A percentile compares a stretch with the other conserved stretches of the same genome.
Evolutionary conservation across 345 rosid genomes (phyloP).

Genomic region (Schrenkiella parvula): DNA sequence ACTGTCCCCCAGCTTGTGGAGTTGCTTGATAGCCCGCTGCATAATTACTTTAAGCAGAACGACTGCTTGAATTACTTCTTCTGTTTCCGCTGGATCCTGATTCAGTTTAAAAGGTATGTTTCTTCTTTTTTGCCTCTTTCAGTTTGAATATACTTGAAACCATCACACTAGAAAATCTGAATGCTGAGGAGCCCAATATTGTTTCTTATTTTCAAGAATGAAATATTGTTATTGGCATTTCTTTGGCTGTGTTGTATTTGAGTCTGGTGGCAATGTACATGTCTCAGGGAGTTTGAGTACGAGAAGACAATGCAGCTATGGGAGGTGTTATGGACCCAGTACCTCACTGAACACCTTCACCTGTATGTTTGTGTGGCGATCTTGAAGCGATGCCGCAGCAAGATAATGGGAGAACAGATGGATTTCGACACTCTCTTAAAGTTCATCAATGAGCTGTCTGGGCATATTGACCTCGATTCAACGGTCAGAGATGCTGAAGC

Average conservation of each 20-base stretch:
- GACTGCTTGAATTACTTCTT: conserved; percentile 99
- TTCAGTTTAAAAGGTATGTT: conserved; percentile 86
- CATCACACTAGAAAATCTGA: background rate
- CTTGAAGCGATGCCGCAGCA: conserved; percentile 79
- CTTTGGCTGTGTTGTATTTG: background rate
- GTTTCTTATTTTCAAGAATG: background rate
- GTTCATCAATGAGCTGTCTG: conserved; percentile 89
- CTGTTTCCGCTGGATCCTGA: conserved; percentile 98
- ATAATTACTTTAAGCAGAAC: conserved; percentile 82
- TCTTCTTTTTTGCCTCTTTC: background rate
- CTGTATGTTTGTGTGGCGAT: conserved; percentile 81
- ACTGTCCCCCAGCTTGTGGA: conserved; percentile 70
- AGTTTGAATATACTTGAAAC: background rate
- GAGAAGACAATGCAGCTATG: conserved; percentile 73
- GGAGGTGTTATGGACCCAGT: conserved; percentile 95
- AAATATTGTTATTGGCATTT: background rate
- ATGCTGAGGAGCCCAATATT: background rate
- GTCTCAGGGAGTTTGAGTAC: conserved; percentile 80
- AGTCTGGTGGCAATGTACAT: conserved; percentile 11
- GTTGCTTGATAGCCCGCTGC: conserved; percentile 82
- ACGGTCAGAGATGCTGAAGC: conserved; percentile 89
- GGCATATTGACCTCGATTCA: conserved; percentile 67
- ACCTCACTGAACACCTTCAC: conserved; percentile 87
- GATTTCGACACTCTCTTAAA: conserved; percentile 94
- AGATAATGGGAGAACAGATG: conserved; percentile 90